phyloP scores from a whole-genome alignment of 805 yeast species.

The Teunomyces cretensis region DNA sequence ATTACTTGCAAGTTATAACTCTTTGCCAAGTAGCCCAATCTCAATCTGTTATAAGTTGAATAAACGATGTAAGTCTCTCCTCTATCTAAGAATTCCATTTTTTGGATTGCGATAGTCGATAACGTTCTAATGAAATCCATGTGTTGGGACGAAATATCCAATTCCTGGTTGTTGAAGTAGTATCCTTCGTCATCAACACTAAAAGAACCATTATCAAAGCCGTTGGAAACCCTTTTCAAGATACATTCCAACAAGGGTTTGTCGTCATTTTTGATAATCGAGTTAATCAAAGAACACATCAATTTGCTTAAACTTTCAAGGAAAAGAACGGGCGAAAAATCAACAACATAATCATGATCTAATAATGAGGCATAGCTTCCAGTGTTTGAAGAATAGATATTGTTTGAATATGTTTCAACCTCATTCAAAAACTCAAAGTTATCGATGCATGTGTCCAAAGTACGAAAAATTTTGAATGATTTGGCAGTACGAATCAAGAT shows the following conservation, averaged over 20 bases:
- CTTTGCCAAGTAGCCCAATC: constrained; percentile 55
- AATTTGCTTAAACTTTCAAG: constrained; percentile 32
- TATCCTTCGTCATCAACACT: neutral
- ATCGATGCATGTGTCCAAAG: constrained; percentile 37
- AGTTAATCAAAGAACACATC: constrained; percentile 35
- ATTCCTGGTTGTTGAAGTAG: neutral
- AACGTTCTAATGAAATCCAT: constrained; percentile 27
- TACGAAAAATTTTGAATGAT: constrained; percentile 30
- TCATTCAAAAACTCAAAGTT: constrained; percentile 38
- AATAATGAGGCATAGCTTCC: constrained; percentile 14
- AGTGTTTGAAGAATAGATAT: constrained; percentile 11
- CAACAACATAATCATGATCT: constrained; percentile 26
- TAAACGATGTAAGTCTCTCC: constrained; percentile 58
- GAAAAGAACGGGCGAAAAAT: constrained; percentile 37
- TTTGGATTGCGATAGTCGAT: constrained; percentile 35
- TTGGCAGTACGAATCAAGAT: constrained; percentile 22
- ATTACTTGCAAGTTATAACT: constrained; percentile 59
- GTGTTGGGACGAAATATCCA: constrained; percentile 21
- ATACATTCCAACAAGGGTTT: constrained; percentile 28
- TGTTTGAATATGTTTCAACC: constrained; percentile 31
- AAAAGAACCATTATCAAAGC: constrained; percentile 9
- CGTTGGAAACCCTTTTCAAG: constrained; percentile 24
- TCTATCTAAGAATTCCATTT: constrained; percentile 50
- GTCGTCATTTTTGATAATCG: constrained; percentile 25
- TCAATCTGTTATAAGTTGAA: constrained; percentile 47